phyloP scores from a whole-genome alignment of 257 asterid species.

The Solanum dulcamara region DNA sequence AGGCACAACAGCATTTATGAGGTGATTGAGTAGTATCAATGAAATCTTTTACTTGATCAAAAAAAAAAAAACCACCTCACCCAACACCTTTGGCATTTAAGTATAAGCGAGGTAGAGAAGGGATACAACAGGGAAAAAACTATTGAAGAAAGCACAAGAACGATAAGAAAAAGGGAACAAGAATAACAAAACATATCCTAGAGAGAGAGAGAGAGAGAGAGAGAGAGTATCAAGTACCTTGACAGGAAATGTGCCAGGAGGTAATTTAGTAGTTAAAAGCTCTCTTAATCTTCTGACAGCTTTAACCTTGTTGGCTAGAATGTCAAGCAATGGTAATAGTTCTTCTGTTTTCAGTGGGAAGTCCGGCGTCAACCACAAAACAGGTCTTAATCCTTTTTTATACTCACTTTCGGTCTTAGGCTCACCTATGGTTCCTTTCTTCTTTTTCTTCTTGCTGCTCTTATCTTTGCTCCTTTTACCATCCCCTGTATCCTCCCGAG shows the following conservation, averaged over 20 bases:
- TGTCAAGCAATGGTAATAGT: constrained; percentile 91
- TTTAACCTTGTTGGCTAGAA: constrained; percentile 94
- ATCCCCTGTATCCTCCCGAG: constrained; percentile 60
- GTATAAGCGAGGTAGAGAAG: not conserved
- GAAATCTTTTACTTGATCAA: not conserved
- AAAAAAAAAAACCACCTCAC: not conserved
- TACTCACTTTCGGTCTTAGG: constrained; percentile 53
- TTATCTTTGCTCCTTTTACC: constrained; percentile 68
- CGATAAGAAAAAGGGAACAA: not conserved
- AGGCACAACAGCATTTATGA: not conserved
- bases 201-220: not conserved
- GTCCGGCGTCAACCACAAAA: constrained; percentile 96
- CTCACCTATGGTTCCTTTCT: constrained; percentile 37
- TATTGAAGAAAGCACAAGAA: not conserved
- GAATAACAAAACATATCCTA: not conserved
- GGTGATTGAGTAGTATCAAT: not conserved
- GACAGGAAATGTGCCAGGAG: constrained; percentile 89
- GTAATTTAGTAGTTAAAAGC: constrained; percentile 93
- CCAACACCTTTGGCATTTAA: not conserved
- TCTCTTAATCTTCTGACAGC: constrained; percentile 93
- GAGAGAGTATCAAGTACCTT: constrained; percentile 44
- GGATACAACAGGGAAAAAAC: not conserved
- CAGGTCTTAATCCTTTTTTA: constrained; percentile 92
- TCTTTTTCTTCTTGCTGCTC: constrained; percentile 84
- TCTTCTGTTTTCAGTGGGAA: constrained; percentile 92